These are phyloP conservation scores for Metschnikowia amazonensis DNA, from an alignment of 805 yeast species.

Conservation along the genomic window DNA sequence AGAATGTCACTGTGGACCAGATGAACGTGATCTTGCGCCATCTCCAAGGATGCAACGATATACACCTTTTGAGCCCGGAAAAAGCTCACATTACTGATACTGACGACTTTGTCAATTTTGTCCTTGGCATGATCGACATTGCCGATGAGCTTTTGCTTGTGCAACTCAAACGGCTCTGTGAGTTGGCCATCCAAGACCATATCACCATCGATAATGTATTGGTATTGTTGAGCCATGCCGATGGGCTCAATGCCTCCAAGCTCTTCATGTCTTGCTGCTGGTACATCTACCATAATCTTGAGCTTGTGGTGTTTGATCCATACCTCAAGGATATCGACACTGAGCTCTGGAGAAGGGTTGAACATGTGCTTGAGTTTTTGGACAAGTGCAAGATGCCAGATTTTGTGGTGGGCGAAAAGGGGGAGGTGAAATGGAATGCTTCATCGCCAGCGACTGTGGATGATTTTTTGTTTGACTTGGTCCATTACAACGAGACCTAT, in stretches of 20 bases:
- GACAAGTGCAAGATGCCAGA: conserved; percentile 26
- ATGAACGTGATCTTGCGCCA: conserved; percentile 51
- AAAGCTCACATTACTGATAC: conserved; percentile 25
- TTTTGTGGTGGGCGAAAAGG: conserved; percentile 18
- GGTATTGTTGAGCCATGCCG: conserved; percentile 52
- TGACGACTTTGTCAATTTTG: conserved; percentile 47
- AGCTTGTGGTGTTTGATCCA: conserved; percentile 51
- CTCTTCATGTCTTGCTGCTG: conserved; percentile 60
- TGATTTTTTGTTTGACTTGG: conserved; percentile 21
- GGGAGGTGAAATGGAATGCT: conserved; percentile 13
- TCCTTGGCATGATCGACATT: conserved; percentile 56
- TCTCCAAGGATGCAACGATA: conserved; percentile 52
- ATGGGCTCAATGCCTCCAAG: conserved; percentile 47
- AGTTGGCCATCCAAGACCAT: conserved; percentile 54
- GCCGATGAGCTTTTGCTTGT: conserved; percentile 62
- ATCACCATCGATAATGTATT: conserved; percentile 59
- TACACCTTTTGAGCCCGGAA: conserved; percentile 20
- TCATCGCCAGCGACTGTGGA: background rate
- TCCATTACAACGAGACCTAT: conserved; percentile 27
- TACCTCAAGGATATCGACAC: conserved; percentile 26
- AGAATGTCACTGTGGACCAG: conserved; percentile 36
- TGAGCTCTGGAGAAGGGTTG: conserved; percentile 26
- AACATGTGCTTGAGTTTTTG: conserved; percentile 26
- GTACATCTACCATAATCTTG: conserved; percentile 65
- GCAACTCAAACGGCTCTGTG: conserved; percentile 58